Base-by-base conservation (phyloP, 139 green algal species). In the Haematococcus lacustris region DNA sequence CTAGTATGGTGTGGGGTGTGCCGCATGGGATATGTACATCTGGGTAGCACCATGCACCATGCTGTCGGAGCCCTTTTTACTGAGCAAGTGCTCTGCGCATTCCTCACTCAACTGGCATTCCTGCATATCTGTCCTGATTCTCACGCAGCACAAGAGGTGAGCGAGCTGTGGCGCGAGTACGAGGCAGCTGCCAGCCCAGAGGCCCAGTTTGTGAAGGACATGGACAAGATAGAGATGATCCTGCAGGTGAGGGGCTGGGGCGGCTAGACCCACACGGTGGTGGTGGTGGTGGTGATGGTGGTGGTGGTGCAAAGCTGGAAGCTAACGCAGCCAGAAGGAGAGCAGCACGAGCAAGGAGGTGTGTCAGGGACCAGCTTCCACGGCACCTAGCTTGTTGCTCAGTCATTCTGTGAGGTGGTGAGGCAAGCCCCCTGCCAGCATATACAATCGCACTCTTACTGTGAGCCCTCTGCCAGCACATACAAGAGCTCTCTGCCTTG, bases 171-270 rank as follows among this genome's bases (percentile, higher is more conserved):
- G 91, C 62, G 87, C 3, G 93, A 98, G 80, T 98, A 98, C 66
- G 94, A 97, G 78, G 71, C 73, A 1, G 94, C 82, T 2, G 39
- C 79, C 6, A 92, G 82, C 0, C 68, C 70, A 0, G 93, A 98
- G 71, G 91, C 93, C 0, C 76, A 80, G 47, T 72, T 98, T 43
- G 88, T 98, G 4, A 98, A 98, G 73, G 93, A 98, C 76, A 91
- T 98, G 73, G 93, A 98, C 86, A 98, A 98, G 82, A 62, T 96
- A 63, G 87, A 92, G 77, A 92, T 92, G 87, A 90, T 92, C 72
- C 47, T 92, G 17, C 82, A 86, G 76, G 76, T 68, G 43, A 35
- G 30, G 1, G 38, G n/a, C 3, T 28, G 17, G 17, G 38, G 39
- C 26, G 38, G 3, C 2, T 38, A 66, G 4, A 13, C 39, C 2